Evolutionary conservation across 352 stramenopile genomes (phyloP).

Genomic region (Phytophthora nicotianae): DNA sequence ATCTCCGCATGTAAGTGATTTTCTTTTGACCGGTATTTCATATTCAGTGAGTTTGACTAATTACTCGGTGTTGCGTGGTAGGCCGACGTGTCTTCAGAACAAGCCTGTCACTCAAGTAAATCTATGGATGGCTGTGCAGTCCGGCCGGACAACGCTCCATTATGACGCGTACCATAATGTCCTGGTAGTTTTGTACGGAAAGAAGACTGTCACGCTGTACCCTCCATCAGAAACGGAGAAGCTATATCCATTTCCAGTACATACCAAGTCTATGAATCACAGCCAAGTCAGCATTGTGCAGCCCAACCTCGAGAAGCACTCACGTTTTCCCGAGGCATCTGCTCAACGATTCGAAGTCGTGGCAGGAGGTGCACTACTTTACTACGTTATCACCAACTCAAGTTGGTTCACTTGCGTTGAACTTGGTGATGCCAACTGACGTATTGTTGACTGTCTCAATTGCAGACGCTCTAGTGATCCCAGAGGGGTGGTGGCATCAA

Average conservation of each 20-base stretch:
- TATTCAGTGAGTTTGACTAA: conserved; percentile 3
- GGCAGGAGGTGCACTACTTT: conserved; percentile 50
- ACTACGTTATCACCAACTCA: neutral
- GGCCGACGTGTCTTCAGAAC: conserved; percentile 43
- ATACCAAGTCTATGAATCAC: conserved; percentile 82
- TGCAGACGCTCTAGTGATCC: conserved; percentile 78
- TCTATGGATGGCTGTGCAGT: conserved; percentile 75
- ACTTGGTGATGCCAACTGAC: conserved; percentile 9
- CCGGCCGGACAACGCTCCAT: conserved; percentile 70
- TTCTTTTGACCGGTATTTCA: neutral
- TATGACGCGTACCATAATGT: conserved; percentile 88
- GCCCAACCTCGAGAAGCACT: conserved; percentile 40
- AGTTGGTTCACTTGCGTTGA: neutral
- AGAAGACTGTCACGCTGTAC: conserved; percentile 77
- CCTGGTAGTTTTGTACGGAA: conserved; percentile 69
- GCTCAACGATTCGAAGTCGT: conserved; percentile 40
- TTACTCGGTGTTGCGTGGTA: conserved; percentile 26
- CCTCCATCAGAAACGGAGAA: conserved; percentile 57
- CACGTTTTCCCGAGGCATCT: conserved; percentile 35
- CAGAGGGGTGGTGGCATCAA: conserved; percentile 89
- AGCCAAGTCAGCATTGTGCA: conserved; percentile 61
- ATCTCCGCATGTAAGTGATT: conserved; percentile 66
- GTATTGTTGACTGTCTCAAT: neutral
- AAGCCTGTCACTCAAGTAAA: conserved; percentile 80
- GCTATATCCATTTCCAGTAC: conserved; percentile 64